Conservation (phyloP, 371 early-diverging fungal species). For the Gilbertella persicaria region DNA sequence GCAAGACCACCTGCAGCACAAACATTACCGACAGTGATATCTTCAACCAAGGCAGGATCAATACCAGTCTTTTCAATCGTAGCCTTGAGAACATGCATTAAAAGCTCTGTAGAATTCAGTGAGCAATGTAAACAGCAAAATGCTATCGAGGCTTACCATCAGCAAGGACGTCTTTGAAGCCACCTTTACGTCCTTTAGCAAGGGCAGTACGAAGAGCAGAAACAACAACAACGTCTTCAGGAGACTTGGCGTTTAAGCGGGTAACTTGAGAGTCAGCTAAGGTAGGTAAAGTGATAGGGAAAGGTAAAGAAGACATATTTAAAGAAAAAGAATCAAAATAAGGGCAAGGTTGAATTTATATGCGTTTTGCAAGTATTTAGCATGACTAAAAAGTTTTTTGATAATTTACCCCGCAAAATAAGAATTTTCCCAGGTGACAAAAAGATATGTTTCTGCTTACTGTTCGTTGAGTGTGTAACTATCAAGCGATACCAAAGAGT, state of each 20-base stretch:
- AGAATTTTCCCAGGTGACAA: no score
- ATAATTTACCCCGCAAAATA: no score
- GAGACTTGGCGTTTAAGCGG: slow-evolving; percentile 68
- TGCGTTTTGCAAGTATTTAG: no score
- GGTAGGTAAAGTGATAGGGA: slow-evolving; percentile 10
- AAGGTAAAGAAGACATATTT: slow-evolving; percentile 16
- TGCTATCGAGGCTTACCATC: slow-evolving; percentile 80
- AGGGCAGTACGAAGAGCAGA: slow-evolving; percentile 90
- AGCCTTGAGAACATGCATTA: slow-evolving; percentile 84
- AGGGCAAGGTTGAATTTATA: no score
- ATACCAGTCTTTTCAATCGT: slow-evolving; percentile 78
- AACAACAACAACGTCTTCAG: slow-evolving; percentile 86
- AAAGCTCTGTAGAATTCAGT: no score
- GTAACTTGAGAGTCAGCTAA: slow-evolving; percentile 13
- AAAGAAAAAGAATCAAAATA: no score
- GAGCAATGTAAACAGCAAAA: no score
- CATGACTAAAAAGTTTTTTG: no score
- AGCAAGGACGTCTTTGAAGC: slow-evolving; percentile 90
- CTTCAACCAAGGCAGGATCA: slow-evolving; percentile 88
- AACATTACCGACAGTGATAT: slow-evolving; percentile 95
- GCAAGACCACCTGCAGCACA: slow-evolving; percentile 93
- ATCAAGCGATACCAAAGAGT: no score
- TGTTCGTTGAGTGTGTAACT: no score
- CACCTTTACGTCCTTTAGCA: slow-evolving; percentile 89
- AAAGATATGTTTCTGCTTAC: no score